phyloP scores from a whole-genome alignment of 345 rosid genomes.

The Melaleuca alternifolia region DNA sequence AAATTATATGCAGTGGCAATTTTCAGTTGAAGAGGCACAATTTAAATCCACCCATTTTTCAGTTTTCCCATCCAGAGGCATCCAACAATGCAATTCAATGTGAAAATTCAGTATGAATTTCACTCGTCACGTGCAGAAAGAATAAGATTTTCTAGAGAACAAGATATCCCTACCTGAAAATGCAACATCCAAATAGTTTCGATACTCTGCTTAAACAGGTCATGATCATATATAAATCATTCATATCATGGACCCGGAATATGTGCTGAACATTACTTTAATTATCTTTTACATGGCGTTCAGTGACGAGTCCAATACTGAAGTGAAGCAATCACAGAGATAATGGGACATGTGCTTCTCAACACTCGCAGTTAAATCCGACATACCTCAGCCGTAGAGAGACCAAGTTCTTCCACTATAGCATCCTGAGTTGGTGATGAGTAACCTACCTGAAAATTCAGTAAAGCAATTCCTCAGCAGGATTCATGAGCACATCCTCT shows the following conservation, averaged over 20 bases:
- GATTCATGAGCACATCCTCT: not conserved
- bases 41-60: not conserved
- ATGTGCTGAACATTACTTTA: not conserved
- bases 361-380: not conserved
- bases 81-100: not conserved
- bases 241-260: not conserved
- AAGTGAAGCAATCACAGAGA: not conserved
- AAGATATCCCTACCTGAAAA: not conserved
- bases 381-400: conserved; percentile 57
- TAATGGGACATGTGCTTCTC: not conserved
- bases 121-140: not conserved
- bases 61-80: not conserved
- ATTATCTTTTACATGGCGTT: not conserved
- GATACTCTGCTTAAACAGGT: not conserved
- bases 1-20: not conserved
- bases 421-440: conserved; percentile 89
- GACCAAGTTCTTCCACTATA: conserved; percentile 62
- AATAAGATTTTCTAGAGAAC: not conserved
- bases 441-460: conserved; percentile 58
- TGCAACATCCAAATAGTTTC: not conserved
- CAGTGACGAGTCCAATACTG: not conserved
- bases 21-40: not conserved
- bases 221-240: not conserved
- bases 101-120: not conserved
- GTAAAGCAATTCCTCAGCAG: not conserved